phyloP scores from a whole-genome alignment of 1,284 basidiomycete genomes.

The Rhodotorula sp. region DNA sequence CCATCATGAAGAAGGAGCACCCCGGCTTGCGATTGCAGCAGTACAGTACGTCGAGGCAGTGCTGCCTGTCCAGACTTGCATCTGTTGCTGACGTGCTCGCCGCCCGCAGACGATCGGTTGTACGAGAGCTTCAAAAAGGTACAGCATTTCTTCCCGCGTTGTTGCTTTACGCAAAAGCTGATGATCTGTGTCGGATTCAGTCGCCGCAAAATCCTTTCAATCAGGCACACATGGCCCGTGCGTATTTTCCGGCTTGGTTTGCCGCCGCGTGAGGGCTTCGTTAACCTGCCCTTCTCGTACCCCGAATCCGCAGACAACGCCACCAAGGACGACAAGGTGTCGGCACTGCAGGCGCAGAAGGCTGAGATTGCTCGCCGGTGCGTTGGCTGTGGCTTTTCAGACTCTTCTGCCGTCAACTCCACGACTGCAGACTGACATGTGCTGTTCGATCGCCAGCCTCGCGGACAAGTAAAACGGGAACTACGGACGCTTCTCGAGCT shows the following conservation, averaged over 20 bases:
- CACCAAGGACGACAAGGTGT: constrained; percentile 73
- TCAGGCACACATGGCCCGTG: constrained; percentile 42
- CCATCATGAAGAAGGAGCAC: constrained; percentile 66
- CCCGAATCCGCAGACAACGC: constrained; percentile 63
- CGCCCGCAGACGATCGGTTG: constrained; percentile 9
- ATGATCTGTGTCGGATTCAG: constrained; percentile 64
- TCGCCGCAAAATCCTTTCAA: constrained; percentile 55
- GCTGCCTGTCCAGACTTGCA: too few relatives aligned
- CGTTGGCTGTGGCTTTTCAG: background rate
- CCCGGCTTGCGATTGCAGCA: constrained; percentile 64
- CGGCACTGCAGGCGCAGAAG: constrained; percentile 59
- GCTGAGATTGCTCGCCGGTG: constrained; percentile 45
- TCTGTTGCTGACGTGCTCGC: constrained; percentile 47
- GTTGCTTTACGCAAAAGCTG: background rate
- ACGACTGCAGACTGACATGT: background rate
- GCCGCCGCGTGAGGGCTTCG: too few relatives aligned
- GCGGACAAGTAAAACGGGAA: background rate
- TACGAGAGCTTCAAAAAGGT: constrained; percentile 32
- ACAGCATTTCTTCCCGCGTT: constrained; percentile 39
- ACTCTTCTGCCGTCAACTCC: background rate
- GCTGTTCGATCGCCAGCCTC: background rate
- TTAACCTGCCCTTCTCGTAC: background rate
- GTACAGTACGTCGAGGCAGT: constrained; percentile 52
- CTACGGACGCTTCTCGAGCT: background rate
- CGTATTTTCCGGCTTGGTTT: background rate